Evolutionary conservation across 2,329 filamentous ascomycete genomes (phyloP).

Genomic region (Pseudogymnoascus sp.): DNA sequence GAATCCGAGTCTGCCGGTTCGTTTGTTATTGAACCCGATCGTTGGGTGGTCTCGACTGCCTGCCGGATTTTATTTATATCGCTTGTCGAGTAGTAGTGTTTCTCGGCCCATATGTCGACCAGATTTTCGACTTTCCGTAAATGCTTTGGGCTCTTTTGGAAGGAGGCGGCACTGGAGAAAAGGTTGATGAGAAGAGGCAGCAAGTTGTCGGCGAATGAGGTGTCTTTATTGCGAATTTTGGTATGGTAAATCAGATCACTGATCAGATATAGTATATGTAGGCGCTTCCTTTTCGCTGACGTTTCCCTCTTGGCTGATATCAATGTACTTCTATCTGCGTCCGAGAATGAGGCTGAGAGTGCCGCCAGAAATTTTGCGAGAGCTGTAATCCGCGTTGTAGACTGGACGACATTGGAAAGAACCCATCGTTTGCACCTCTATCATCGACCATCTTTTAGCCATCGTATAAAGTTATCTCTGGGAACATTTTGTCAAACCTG

Average conservation of each 20-base stretch:
- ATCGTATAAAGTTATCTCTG: constrained; percentile 26
- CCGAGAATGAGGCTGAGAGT: constrained; percentile 16
- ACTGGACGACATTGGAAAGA: constrained; percentile 61
- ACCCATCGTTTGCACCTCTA: constrained; percentile 90
- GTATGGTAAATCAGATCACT: constrained; percentile 71
- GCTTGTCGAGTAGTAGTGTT: constrained; percentile 50
- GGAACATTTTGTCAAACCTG: constrained; percentile 59
- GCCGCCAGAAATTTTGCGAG: constrained; percentile 70
- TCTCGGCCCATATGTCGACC: constrained; percentile 62
- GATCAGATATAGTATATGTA: constrained; percentile 71
- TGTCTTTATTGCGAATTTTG: constrained; percentile 42
- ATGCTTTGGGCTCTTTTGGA: constrained; percentile 57
- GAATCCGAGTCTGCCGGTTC: constrained; percentile 14
- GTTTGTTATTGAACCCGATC: constrained; percentile 23
- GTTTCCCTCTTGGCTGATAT: constrained; percentile 35
- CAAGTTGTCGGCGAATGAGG: constrained; percentile 47
- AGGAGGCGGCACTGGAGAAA: constrained; percentile 48
- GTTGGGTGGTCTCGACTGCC: constrained; percentile 41
- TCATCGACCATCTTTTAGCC: constrained; percentile 33
- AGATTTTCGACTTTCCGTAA: constrained; percentile 56
- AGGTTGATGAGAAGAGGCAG: constrained; percentile 55
- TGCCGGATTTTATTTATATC: constrained; percentile 52
- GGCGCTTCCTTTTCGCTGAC: constrained; percentile 58
- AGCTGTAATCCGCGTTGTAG: constrained; percentile 55
- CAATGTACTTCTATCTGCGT: constrained; percentile 14